A percentile compares a stretch with the other conserved stretches of the same genome.
These are phyloP conservation scores for Miscanthus lutarioriparius DNA, from an alignment of 176 grass and related monocot genomes.

Conservation along the genomic window DNA sequence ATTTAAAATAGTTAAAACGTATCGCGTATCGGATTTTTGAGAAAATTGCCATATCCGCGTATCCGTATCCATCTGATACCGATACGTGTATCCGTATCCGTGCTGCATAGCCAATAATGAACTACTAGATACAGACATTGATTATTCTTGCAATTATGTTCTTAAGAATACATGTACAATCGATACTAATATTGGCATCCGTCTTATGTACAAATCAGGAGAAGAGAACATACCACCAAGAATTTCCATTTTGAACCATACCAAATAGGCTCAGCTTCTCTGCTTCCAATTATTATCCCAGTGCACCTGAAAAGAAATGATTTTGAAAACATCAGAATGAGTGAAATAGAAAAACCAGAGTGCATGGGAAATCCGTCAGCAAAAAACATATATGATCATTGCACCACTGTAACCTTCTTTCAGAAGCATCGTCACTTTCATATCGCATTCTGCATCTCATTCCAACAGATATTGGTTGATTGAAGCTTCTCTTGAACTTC, in stretches of 20 bases:
- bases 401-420: constrained; percentile 57
- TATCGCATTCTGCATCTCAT: constrained; percentile 79
- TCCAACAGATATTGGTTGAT: constrained; percentile 61
- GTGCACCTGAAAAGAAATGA: constrained; percentile 55
- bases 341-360: background rate
- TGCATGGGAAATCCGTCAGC: background rate
- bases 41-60: too few relatives aligned
- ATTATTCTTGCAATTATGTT: background rate
- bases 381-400: background rate
- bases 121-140: background rate
- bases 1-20: too few relatives aligned
- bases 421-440: constrained; percentile 74
- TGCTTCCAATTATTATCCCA: constrained; percentile 75
- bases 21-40: too few relatives aligned
- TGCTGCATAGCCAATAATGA: background rate
- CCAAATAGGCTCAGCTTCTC: constrained; percentile 66
- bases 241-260: constrained; percentile 96
- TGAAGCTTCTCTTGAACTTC: constrained; percentile 77
- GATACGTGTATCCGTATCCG: background rate
- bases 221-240: constrained; percentile 56
- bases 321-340: background rate
- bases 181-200: background rate
- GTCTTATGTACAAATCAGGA: constrained; percentile 19
- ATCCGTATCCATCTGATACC: too few relatives aligned
- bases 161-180: constrained; percentile 4